Conservation (phyloP, 495 filamentous ascomycete species). For the Aspergillus conjunctus region DNA sequence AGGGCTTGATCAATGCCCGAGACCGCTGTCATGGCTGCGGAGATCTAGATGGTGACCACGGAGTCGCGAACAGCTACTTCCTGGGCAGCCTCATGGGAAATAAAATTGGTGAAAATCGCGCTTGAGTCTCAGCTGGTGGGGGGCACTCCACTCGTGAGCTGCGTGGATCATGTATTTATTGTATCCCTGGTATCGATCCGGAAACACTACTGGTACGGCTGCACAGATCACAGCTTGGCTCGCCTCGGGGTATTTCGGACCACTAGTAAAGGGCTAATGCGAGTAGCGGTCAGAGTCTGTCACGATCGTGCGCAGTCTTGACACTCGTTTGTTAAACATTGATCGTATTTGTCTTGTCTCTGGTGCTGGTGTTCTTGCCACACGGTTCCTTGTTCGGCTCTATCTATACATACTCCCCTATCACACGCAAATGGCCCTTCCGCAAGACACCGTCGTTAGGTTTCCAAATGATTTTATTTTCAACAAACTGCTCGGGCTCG, state of each 20-base stretch:
- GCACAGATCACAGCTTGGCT: too few relatives aligned
- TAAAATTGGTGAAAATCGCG: background rate
- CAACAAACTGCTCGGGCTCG: background rate
- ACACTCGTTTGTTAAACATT: too few relatives aligned
- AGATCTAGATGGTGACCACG: background rate
- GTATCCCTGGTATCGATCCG: too few relatives aligned
- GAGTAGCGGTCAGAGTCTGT: constrained; percentile 2
- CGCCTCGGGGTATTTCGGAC: background rate
- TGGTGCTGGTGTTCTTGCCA: background rate
- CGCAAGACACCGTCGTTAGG: background rate
- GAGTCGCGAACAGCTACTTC: background rate
- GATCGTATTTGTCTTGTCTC: too few relatives aligned
- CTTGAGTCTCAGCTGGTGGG: background rate
- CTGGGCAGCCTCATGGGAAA: background rate
- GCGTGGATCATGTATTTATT: constrained; percentile 1
- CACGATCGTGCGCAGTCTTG: background rate
- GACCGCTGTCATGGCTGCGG: background rate
- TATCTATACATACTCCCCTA: background rate
- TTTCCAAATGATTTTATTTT: constrained; percentile 4
- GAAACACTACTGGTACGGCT: too few relatives aligned
- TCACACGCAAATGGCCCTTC: background rate
- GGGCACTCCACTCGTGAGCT: background rate
- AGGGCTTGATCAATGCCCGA: background rate
- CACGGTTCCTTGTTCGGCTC: background rate
- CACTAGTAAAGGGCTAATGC: background rate